Evolutionary conservation across 169 alveolate genomes (phyloP).

Genomic region (Plasmodium vivax): DNA sequence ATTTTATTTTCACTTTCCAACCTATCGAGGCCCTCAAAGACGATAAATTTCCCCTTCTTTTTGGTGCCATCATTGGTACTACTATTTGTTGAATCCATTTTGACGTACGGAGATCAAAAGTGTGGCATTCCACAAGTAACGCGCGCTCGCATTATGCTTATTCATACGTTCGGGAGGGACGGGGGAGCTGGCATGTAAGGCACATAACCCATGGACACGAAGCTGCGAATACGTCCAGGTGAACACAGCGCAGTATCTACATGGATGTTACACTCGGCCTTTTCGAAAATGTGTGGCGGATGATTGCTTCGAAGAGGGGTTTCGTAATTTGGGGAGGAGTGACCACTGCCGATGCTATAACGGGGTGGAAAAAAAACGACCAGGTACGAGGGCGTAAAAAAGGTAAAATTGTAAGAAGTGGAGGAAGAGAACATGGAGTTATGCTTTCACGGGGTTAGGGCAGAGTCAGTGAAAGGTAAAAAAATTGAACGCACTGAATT

Average conservation of each 20-base stretch:
- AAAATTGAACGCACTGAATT: neutral
- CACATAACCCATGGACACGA: neutral
- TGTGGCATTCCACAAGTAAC: neutral
- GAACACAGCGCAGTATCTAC: neutral
- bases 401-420: neutral
- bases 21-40: slow-evolving; percentile 96
- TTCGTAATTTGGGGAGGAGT: neutral
- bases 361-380: neutral
- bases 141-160: neutral
- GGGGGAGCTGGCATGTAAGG: neutral
- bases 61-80: neutral
- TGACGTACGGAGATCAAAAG: neutral
- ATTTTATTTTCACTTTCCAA: slow-evolving; percentile 19
- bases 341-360: neutral
- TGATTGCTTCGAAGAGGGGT: neutral
- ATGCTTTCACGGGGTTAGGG: neutral
- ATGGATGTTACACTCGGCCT: neutral
- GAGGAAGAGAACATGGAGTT: neutral
- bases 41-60: slow-evolving; percentile 92
- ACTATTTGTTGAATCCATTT: neutral
- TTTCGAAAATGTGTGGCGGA: neutral
- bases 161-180: neutral
- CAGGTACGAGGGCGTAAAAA: neutral
- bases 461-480: neutral
- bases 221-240: neutral